Percentiles rank a stretch among this genome's conserved stretches.
These are phyloP conservation scores for Periconia sp. DNA, from an alignment of 2,329 filamentous ascomycete species.

Conservation along the genomic window DNA sequence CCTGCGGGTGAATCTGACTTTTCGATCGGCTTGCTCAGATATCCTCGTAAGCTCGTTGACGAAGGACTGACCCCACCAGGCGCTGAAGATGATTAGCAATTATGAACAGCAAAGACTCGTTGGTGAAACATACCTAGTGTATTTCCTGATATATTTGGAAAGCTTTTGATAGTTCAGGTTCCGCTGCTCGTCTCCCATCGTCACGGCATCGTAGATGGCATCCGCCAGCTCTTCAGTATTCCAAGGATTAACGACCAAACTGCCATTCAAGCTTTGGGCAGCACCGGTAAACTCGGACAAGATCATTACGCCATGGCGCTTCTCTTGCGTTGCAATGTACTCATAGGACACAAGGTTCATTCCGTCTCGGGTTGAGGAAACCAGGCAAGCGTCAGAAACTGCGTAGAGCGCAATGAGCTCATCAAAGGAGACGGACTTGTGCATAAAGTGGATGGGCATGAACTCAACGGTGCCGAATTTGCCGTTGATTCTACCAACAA, in stretches of 20 bases:
- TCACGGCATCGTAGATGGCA: constrained; percentile 94
- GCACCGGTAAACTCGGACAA: constrained; percentile 96
- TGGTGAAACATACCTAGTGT: constrained; percentile 82
- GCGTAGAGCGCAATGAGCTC: constrained; percentile 94
- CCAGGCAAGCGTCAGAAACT: constrained; percentile 88
- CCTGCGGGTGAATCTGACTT: constrained; percentile 45
- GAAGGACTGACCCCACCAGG: constrained; percentile 95
- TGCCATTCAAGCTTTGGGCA: constrained; percentile 91
- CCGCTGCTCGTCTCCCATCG: constrained; percentile 89
- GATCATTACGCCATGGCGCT: constrained; percentile 91
- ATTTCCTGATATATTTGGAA: constrained; percentile 95
- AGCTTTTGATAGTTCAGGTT: constrained; percentile 88
- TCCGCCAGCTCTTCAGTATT: constrained; percentile 95
- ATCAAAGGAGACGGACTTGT: constrained; percentile 93
- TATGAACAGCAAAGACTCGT: too few relatives aligned
- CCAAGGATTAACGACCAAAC: constrained; percentile 96
- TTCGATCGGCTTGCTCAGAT: constrained; percentile 58
- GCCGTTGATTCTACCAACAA: constrained; percentile 96
- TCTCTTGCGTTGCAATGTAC: constrained; percentile 92
- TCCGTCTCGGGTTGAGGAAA: constrained; percentile 93
- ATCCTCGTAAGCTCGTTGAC: constrained; percentile 76
- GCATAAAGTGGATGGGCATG: constrained; percentile 98
- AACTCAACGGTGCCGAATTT: constrained; percentile 97
- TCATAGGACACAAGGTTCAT: constrained; percentile 99
- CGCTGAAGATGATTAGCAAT: constrained; percentile 55